Percentiles rank a stretch among this genome's conserved stretches.
Conservation (phyloP, 2,329 filamentous ascomycete species). For the Bipolaris cookei region DNA sequence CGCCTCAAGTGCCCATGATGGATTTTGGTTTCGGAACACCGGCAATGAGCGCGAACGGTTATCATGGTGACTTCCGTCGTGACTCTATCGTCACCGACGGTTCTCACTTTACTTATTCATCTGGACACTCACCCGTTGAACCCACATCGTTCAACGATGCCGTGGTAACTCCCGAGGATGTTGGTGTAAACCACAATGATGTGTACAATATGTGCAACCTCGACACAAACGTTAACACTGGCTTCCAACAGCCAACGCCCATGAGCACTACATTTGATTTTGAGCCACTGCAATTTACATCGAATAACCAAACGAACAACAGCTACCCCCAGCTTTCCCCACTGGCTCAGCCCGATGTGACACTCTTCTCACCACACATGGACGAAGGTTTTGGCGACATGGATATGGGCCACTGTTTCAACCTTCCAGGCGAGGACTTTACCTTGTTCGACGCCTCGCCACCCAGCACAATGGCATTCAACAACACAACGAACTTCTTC, state of each 20-base stretch:
- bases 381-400: slow-evolving; percentile 69
- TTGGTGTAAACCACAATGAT: slow-evolving; percentile 66
- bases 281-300: slow-evolving; percentile 48
- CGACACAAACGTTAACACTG: slow-evolving; percentile 65
- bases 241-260: slow-evolving; percentile 63
- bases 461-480: slow-evolving; percentile 32
- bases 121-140: slow-evolving; percentile 51
- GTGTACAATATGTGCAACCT: slow-evolving; percentile 62
- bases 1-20: slow-evolving; percentile 51
- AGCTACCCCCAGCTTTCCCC: slow-evolving; percentile 67
- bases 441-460: slow-evolving; percentile 59
- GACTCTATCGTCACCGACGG: slow-evolving; percentile 47
- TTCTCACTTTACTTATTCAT: slow-evolving; percentile 48
- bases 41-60: slow-evolving; percentile 36
- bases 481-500: slow-evolving; percentile 45
- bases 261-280: slow-evolving; percentile 49
- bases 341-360: slow-evolving; percentile 69
- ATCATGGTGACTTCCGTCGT: slow-evolving; percentile 46
- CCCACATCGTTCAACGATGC: slow-evolving; percentile 53
- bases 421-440: slow-evolving; percentile 62
- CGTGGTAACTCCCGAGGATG: slow-evolving; percentile 52
- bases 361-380: slow-evolving; percentile 69
- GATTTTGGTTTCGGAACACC: slow-evolving; percentile 44
- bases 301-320: slow-evolving; percentile 27
- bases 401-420: slow-evolving; percentile 38